Evolutionary conservation across 805 yeast genomes (phyloP), one percentile per base, ranked within the genome.

Genomic region (Candida sphagnicola): DNA sequence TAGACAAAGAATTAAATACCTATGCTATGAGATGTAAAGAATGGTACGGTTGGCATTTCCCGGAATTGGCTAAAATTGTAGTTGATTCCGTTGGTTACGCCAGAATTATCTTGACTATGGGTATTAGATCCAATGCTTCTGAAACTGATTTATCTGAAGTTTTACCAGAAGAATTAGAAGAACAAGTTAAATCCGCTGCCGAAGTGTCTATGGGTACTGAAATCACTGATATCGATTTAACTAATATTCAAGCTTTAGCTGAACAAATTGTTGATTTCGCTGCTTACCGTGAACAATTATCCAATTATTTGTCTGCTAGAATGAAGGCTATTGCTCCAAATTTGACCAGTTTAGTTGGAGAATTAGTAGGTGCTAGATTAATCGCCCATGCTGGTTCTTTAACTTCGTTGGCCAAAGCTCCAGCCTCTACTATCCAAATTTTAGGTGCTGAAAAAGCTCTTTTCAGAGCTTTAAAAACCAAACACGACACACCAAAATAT

Each of bases 11-110:
- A 67, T 78, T 93, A 56, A 93, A 93, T 73, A 93, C 97, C 38
- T 93, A 91, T 57, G 96, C 98, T 51, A 93, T 93, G 99, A 82
- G 99, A 74, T 80, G 91, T 70, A 93, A 91, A 73, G 99, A 93
- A 72, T 93, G 99, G 99, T 93, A 93, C 71, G 99, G 99, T 50
- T 93, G 99, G 99, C 99, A 93, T 69, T 93, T 93, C 82, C 99
- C 99, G 28, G 99, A 93, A 69, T 80, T 93, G 80, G 96, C 97
- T 56, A 93, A 93, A 77, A 88, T 91, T 64, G 85, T 93, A 54
- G 81, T 84, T 51, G 99, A 91, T 70, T 90, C 96, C 50, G 91
- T 87, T 54, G 97, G 97, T 34, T 91, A 81, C 65, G 98, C 98
- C 45, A 84, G 95, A 73, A 85, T 89, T 53, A 86, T 93, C 59